phyloP scores from a whole-genome alignment of 2,329 filamentous ascomycete genomes.

The Bimuria novae-zelandiae region DNA sequence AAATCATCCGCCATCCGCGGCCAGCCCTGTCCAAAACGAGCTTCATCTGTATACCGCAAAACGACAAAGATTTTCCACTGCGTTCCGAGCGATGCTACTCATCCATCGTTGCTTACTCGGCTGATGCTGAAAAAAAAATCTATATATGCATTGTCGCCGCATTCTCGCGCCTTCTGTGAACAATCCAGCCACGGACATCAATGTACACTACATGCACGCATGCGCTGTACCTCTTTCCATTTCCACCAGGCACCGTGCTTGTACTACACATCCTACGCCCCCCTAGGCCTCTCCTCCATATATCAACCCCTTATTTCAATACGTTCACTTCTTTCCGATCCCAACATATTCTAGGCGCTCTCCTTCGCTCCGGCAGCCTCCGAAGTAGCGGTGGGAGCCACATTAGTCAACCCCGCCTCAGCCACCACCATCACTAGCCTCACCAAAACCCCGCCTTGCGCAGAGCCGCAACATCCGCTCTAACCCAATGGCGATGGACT shows the following conservation, averaged over 20 bases:
- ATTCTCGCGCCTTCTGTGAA: too few relatives aligned
- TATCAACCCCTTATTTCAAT: too few relatives aligned
- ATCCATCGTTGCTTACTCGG: too few relatives aligned
- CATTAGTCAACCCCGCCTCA: constrained; percentile 9
- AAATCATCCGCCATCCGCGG: not conserved
- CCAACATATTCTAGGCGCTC: too few relatives aligned
- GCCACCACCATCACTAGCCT: constrained; percentile 20
- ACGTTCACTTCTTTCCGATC: too few relatives aligned
- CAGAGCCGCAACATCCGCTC: constrained; percentile 17
- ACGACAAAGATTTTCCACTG: too few relatives aligned
- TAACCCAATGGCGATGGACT: not conserved
- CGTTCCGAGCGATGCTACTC: too few relatives aligned
- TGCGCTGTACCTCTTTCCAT: not conserved
- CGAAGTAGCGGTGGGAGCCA: constrained; percentile 26
- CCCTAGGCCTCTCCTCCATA: too few relatives aligned
- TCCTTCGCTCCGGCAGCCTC: constrained; percentile 15
- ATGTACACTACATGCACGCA: not conserved
- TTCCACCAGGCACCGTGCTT: not conserved
- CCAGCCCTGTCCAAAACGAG: not conserved
- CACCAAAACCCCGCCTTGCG: constrained; percentile 12
- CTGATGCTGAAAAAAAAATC: too few relatives aligned
- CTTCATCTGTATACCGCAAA: too few relatives aligned
- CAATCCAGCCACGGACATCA: not conserved
- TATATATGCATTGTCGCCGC: too few relatives aligned
- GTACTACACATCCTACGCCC: not conserved